Evolutionary conservation across 176 grass and related monocot genomes (phyloP), one percentile per base, ranked within the genome.

Genomic region (Aechmea fasciata): DNA sequence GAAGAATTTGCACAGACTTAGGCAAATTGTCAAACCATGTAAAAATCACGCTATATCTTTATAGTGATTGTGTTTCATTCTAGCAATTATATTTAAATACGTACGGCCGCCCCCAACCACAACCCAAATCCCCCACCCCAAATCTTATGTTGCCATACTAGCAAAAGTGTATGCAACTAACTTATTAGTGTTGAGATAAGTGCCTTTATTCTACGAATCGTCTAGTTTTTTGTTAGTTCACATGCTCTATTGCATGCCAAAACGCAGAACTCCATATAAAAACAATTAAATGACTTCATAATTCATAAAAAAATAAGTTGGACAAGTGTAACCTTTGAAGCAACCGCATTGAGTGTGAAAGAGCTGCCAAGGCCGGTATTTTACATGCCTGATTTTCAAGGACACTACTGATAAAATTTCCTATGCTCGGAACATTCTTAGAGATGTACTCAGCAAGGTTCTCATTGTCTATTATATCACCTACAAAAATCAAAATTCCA

Each of bases 261-360:
- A 67, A 0, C 4, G 48, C 8, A n/a, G n/a, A 48, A 47, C 15
- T 15, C 33, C 28, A n/a, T 47, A 67, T 67, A 10, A 23, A 54
- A 71, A n/a, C 50, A 67, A 15, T 26, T 74, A 11, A 19, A 63
- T 64, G 55, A 11, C 29, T 74, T 71, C 6, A 74, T 61, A 4
- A 10, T 82, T 75, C 65, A 49, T 55, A 15, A 10, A 47, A 47
- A 19, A 71, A 66, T 48, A 55, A 67, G 68, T 62, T 67, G 61
- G 28, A 24, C 48, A 6, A 57, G 47, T 41, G 48, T 19, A 65
- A 91, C 82, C 87, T 96, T 72, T 91, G 91, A 64, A 96, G 83
- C 48, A 67, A 50, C 25, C 82, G 77, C 87, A 91, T 85, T 57
- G 77, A 82, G 69, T 96, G 85, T 50, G 91, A 96, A 73, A 96